These are phyloP conservation scores for Kluyveromyces siamensis DNA, from an alignment of 805 yeast species.

Conservation along the genomic window DNA sequence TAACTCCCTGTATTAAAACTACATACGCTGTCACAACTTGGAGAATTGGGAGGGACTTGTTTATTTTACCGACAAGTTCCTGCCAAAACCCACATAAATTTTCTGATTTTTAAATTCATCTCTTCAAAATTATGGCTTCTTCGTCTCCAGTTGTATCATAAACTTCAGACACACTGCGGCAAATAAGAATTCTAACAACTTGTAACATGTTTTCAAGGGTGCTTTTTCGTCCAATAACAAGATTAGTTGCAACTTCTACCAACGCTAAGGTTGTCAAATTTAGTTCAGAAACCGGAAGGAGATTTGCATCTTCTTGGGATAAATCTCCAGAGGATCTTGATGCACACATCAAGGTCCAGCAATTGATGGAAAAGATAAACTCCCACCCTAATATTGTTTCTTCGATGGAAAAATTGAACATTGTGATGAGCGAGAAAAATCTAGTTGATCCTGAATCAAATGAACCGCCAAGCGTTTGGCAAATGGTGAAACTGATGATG, in stretches of 20 bases:
- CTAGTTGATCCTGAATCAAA: constrained; percentile 9
- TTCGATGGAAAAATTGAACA: constrained; percentile 13
- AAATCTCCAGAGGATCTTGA: constrained; percentile 15
- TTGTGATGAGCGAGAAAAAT: constrained; percentile 16
- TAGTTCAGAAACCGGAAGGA: constrained; percentile 5
- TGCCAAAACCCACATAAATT: no score
- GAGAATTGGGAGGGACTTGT: background rate
- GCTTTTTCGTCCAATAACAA: background rate
- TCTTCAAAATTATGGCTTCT: no score
- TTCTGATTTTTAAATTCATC: no score
- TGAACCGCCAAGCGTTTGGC: constrained; percentile 16
- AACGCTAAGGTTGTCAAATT: constrained; percentile 11
- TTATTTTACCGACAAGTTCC: background rate
- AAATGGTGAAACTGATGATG: constrained; percentile 20
- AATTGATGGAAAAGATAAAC: constrained; percentile 17
- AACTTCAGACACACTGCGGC: no score
- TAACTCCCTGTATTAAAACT: background rate
- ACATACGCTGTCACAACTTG: background rate
- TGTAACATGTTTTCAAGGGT: background rate
- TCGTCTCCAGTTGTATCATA: background rate
- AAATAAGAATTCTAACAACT: no score
- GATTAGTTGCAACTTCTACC: constrained; percentile 6
- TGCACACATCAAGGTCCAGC: constrained; percentile 21
- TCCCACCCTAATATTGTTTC: constrained; percentile 14
- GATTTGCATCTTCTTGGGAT: constrained; percentile 24